A percentile compares a stretch with the other conserved stretches of the same genome.
Conservation (phyloP, 2,329 filamentous ascomycete species). For the Periconia sp. region DNA sequence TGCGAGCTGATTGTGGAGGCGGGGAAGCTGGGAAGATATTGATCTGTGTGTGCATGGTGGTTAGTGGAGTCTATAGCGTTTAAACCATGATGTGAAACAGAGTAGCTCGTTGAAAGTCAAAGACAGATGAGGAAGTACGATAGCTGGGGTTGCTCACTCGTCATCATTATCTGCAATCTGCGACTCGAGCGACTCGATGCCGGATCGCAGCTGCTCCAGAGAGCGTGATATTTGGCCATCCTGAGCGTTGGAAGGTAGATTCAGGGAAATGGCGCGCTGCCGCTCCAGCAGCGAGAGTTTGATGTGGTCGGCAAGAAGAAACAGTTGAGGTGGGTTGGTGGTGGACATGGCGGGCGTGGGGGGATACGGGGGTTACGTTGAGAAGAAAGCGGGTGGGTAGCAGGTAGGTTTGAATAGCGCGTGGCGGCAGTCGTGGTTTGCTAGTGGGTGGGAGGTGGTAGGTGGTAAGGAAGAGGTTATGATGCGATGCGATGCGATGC, state of each 20-base stretch:
- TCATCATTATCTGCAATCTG: conserved; percentile 63
- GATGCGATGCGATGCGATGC: too few relatives aligned
- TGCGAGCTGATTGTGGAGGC: conserved; percentile 72
- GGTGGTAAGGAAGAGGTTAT: background rate
- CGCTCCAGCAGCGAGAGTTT: conserved; percentile 93
- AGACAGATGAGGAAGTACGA: background rate
- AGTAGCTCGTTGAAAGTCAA: background rate
- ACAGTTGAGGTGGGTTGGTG: conserved; percentile 71
- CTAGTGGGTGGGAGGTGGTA: background rate
- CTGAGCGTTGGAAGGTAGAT: conserved; percentile 76
- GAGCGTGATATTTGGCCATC: conserved; percentile 89
- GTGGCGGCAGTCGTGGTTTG: background rate
- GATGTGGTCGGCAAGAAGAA: conserved; percentile 93
- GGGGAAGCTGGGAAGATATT: conserved; percentile 60
- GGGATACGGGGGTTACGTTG: conserved; percentile 15
- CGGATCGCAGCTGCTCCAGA: conserved; percentile 80
- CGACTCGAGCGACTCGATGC: conserved; percentile 69
- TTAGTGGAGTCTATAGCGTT: background rate
- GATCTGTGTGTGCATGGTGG: conserved; percentile 18
- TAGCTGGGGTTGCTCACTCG: conserved; percentile 43
- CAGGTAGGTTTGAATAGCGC: background rate
- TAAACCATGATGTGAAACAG: background rate
- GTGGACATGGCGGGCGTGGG: conserved; percentile 32
- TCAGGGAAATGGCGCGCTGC: conserved; percentile 78
- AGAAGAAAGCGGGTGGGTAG: conserved; percentile 8